Conservation (phyloP, 179 eudicot species). For the Beta lomatogona region DNA sequence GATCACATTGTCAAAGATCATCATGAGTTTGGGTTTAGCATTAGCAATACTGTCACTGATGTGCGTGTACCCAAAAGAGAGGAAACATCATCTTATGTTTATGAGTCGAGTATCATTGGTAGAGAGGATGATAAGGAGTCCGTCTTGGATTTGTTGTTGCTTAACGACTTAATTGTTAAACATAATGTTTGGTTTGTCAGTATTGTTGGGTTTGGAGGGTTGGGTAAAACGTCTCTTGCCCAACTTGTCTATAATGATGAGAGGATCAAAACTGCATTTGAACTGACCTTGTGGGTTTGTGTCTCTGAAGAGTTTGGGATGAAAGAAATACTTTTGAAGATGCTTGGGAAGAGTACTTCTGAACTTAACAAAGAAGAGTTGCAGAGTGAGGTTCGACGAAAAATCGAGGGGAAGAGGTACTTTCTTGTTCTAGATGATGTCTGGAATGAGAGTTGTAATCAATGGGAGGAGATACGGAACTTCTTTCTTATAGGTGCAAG, state of each 20-base stretch:
- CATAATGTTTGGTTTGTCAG: not conserved
- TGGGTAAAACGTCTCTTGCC: slow-evolving; percentile 33
- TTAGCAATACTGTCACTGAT: not conserved
- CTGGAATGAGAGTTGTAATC: slow-evolving; percentile 19
- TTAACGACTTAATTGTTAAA: not conserved
- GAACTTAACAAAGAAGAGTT: not conserved
- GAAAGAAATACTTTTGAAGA: slow-evolving; percentile 3
- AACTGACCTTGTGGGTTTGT: slow-evolving; percentile 16
- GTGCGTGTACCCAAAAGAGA: not conserved
- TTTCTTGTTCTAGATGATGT: slow-evolving; percentile 29
- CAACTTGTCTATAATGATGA: slow-evolving; percentile 27
- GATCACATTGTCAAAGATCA: slow-evolving; percentile 18
- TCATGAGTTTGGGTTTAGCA: not conserved
- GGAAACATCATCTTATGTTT: slow-evolving; percentile 11
- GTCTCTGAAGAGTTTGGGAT: not conserved
- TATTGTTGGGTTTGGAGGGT: slow-evolving; percentile 26
- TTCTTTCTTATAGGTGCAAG: slow-evolving; percentile 12
- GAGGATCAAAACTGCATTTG: slow-evolving; percentile 2
- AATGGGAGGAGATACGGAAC: slow-evolving; percentile 7
- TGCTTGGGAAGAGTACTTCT: not conserved
- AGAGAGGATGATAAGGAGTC: slow-evolving; percentile 23
- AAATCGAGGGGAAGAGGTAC: slow-evolving; percentile 9
- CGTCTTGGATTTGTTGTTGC: not conserved
- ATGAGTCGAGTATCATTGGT: slow-evolving; percentile 21
- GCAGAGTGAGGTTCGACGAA: not conserved